Base-by-base conservation (phyloP, 2,329 filamentous ascomycete species). In the Xylariaceae sp. region DNA sequence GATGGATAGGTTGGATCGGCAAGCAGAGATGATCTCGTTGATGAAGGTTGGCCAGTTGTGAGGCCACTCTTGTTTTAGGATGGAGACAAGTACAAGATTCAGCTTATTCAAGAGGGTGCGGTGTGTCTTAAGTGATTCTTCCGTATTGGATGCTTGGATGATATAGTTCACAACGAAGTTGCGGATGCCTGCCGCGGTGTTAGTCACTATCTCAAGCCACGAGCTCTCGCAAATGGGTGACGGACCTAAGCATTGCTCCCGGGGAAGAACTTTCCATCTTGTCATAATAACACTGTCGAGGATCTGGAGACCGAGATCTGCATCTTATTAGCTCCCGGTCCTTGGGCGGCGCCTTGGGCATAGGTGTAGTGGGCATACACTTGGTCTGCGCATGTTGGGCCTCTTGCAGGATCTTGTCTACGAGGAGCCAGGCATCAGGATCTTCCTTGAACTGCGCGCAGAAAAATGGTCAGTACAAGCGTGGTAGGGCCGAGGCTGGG, bases 1-100 rank as follows among this genome's bases (percentile, higher is more conserved):
- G 57, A 98, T 94, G 29, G 91, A 93, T 40, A 98, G 74, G 67
- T 87, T 96, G 54, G 88, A 91, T 64, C 95, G 90, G 69, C 90
- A 97, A 42, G 93, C 91, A 17, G 89, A 86, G 57, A 98, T 89
- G 67, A 98, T 98, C 73, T 98, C 93, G 74, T 97, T 97, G 78
- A 98, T 97, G 68, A 98, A 98, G 16, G 89, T 95, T 9, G 94
- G 93, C 93, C 94, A 98, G 74, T 98, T 95, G 70, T 97, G 91
- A 43, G 93, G 93, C 93, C 93, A 98, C 69, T 98, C 93, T 70
- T 98, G 93, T 76, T 98, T 98, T 61, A 98, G 74, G 50, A 98
- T 91, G 43, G 90, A 96, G 56, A 98, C 89, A 50, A 98, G 85
- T 44, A 97, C 91, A 57, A 98, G 79, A 62, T 98, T 98, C 48